These are phyloP conservation scores for Eucalyptus sideroxylon DNA, from an alignment of 345 rosid genomes.

Conservation along the genomic window DNA sequence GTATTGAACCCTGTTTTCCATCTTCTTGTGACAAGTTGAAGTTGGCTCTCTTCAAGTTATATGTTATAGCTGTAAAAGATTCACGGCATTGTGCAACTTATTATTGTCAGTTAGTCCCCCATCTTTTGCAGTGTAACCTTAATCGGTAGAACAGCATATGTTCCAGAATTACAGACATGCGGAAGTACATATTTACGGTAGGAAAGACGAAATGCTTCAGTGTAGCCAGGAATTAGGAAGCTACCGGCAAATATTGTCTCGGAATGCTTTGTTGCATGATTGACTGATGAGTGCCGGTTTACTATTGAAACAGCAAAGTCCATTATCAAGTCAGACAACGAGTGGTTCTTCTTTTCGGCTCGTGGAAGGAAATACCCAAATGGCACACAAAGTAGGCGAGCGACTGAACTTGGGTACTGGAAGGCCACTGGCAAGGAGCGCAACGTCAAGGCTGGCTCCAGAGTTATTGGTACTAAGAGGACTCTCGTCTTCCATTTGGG, in stretches of 20 bases:
- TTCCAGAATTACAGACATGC: neutral
- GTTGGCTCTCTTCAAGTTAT: neutral
- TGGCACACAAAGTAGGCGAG: constrained; percentile 74
- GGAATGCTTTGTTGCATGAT: neutral
- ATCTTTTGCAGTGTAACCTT: neutral
- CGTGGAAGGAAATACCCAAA: constrained; percentile 86
- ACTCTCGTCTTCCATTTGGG: constrained; percentile 85
- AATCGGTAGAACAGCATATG: neutral
- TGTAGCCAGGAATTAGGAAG: neutral
- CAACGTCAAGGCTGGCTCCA: constrained; percentile 43
- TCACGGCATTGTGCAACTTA: neutral
- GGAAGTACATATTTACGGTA: neutral
- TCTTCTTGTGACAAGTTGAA: neutral
- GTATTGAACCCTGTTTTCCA: neutral
- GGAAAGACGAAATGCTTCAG: neutral
- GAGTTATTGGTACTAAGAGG: constrained; percentile 72
- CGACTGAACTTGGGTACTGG: constrained; percentile 82
- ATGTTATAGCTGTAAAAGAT: neutral
- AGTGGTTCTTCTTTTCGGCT: constrained; percentile 87
- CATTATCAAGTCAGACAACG: constrained; percentile 49
- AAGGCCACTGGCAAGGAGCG: constrained; percentile 93
- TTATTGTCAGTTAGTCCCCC: neutral
- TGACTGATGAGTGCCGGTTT: neutral
- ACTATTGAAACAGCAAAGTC: constrained; percentile 35
- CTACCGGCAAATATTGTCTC: neutral